Percentiles rank a stretch among this genome's conserved stretches.
Evolutionary conservation across 352 stramenopile genomes (phyloP).

Genomic region (Nothophytophthora sp.): DNA sequence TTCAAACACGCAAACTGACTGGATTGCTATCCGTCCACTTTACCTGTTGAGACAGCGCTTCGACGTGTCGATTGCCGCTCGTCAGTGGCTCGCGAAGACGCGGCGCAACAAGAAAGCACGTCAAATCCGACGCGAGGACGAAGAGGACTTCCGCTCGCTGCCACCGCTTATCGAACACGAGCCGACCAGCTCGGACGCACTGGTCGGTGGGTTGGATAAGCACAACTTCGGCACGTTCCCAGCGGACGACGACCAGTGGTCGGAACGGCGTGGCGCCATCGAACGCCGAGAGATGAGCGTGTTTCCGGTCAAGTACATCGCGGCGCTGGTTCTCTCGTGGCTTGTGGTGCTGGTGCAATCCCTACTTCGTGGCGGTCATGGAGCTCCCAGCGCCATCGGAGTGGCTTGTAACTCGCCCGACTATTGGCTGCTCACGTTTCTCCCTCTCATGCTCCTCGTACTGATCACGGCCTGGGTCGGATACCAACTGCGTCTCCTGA

Average conservation of each 20-base stretch:
- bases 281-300: constrained; percentile 46
- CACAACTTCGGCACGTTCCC: constrained; percentile 49
- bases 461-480: constrained; percentile 58
- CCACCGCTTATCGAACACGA: constrained; percentile 37
- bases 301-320: constrained; percentile 62
- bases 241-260: constrained; percentile 38
- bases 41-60: constrained; percentile 54
- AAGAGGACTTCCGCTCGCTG: constrained; percentile 67
- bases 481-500: constrained; percentile 59
- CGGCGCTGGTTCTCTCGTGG: constrained; percentile 66
- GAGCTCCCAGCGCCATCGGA: constrained; percentile 79
- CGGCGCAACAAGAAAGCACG: constrained; percentile 55
- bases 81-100: constrained; percentile 65
- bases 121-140: constrained; percentile 42
- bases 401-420: constrained; percentile 90
- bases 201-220: constrained; percentile 18
- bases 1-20: not conserved
- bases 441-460: constrained; percentile 82
- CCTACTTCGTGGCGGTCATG: constrained; percentile 74
- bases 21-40: not conserved
- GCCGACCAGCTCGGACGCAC: constrained; percentile 22
- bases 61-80: constrained; percentile 57
- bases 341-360: constrained; percentile 72
- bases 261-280: constrained; percentile 41
- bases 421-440: constrained; percentile 93